Conservation (phyloP, 2,329 filamentous ascomycete species). For the Uncinocarpus reesii region DNA sequence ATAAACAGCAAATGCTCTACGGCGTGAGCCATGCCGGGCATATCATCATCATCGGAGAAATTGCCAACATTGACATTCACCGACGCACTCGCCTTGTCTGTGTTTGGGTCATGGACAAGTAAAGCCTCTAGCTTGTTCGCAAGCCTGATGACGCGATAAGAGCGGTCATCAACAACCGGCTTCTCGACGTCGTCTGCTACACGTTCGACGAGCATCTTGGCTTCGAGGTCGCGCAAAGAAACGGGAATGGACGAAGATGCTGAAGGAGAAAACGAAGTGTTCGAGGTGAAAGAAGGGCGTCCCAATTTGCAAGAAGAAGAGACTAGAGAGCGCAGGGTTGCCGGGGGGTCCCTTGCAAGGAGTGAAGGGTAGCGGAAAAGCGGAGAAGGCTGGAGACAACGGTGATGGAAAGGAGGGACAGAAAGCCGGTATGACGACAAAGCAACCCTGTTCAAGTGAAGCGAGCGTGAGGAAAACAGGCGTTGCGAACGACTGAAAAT, state of each 20-base stretch:
- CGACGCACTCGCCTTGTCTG: conserved; percentile 91
- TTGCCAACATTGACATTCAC: conserved; percentile 94
- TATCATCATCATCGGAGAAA: conserved; percentile 81
- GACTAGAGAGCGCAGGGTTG: neutral
- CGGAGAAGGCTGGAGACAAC: neutral
- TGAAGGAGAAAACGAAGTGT: no score
- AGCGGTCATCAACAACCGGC: conserved; percentile 72
- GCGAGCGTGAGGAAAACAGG: neutral
- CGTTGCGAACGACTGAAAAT: neutral
- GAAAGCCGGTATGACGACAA: conserved; percentile 3
- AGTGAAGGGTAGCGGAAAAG: neutral
- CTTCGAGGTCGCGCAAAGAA: conserved; percentile 7
- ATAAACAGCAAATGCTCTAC: conserved; percentile 96
- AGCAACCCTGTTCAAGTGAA: conserved; percentile 3
- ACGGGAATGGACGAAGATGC: neutral
- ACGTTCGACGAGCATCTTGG: conserved; percentile 31
- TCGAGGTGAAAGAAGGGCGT: neutral
- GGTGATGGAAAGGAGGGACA: neutral
- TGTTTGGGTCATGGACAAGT: conserved; percentile 84
- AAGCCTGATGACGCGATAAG: conserved; percentile 77
- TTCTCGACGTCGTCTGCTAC: conserved; percentile 68
- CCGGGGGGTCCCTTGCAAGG: neutral
- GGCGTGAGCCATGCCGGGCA: conserved; percentile 91
- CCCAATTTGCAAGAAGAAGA: no score
- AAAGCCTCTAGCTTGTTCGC: conserved; percentile 82